phyloP scores from a whole-genome alignment of 148 eudicot genomes.

The Nyssa sinensis region DNA sequence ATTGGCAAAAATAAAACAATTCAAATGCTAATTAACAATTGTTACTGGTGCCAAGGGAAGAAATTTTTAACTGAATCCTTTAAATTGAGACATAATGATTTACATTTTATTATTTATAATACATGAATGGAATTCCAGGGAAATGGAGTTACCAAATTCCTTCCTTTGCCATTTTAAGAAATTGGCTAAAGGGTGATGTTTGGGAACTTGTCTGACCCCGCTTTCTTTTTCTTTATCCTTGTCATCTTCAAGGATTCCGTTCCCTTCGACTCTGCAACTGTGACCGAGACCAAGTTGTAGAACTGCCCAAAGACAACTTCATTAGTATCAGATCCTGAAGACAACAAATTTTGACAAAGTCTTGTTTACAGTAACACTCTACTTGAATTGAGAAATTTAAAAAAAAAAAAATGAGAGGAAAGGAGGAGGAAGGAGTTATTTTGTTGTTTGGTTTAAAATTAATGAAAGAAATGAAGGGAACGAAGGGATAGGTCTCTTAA shows the following conservation, averaged over 20 bases:
- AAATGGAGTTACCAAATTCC: conserved; percentile 58
- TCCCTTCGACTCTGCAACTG: conserved; percentile 42
- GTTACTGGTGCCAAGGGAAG: not conserved
- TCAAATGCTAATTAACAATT: not conserved
- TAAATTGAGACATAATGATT: not conserved
- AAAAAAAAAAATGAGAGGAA: too few species aligned
- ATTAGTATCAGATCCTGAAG: not conserved
- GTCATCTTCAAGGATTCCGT: conserved; percentile 52
- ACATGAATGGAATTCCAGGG: conserved; percentile 2
- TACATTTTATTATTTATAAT: not conserved
- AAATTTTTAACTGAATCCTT: not conserved
- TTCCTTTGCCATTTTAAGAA: conserved; percentile 76
- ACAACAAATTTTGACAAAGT: not conserved
- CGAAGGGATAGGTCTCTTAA: too few species aligned
- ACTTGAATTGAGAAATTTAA: too few species aligned
- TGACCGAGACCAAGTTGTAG: conserved; percentile 66
- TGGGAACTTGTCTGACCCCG: conserved; percentile 44
- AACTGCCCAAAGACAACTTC: conserved; percentile 45
- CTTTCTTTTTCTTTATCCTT: conserved; percentile 66
- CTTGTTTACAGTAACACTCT: not conserved
- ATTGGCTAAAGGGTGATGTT: conserved; percentile 70
- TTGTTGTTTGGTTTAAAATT: too few species aligned
- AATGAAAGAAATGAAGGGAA: too few species aligned
- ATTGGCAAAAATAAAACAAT: too few species aligned
- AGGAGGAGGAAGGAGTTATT: too few species aligned